Evolutionary conservation across 306 rosid genomes (phyloP).

Genomic region (Acmispon strigosus): DNA sequence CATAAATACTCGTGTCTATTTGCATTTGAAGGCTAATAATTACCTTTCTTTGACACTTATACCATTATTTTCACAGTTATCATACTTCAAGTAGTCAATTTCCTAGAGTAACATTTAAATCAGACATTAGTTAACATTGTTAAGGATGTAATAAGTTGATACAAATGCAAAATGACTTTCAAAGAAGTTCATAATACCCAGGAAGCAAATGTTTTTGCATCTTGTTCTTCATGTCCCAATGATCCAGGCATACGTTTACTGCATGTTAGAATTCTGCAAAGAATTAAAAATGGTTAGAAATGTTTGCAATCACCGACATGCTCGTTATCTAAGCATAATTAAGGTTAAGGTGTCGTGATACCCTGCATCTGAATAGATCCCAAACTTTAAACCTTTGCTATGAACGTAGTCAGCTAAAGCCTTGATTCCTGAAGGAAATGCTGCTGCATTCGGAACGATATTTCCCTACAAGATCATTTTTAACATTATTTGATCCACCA

Average conservation of each 20-base stretch:
- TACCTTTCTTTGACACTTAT: neutral
- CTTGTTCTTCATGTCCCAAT: conserved; percentile 50
- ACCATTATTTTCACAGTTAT: neutral
- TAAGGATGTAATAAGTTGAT: neutral
- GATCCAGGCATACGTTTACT: conserved; percentile 63
- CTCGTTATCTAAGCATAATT: neutral
- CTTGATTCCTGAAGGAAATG: conserved; percentile 68
- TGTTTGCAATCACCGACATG: neutral
- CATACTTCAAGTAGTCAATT: conserved; percentile 54
- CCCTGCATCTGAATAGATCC: conserved; percentile 74
- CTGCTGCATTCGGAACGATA: conserved; percentile 42
- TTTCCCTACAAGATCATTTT: conserved; percentile 37
- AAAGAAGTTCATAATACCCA: conserved; percentile 31
- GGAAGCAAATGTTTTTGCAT: conserved; percentile 62
- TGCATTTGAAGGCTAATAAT: neutral
- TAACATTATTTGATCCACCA: neutral
- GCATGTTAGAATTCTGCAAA: conserved; percentile 41
- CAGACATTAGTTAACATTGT: neutral
- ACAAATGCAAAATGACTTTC: neutral
- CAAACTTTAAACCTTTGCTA: conserved; percentile 50
- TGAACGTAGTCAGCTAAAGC: conserved; percentile 62
- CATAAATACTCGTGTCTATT: neutral
- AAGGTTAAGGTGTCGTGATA: conserved; percentile 4
- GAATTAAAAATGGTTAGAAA: neutral
- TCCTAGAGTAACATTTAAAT: conserved; percentile 19